Conservation (phyloP, 1,284 basidiomycete species). For the Porodaedalea pini region DNA sequence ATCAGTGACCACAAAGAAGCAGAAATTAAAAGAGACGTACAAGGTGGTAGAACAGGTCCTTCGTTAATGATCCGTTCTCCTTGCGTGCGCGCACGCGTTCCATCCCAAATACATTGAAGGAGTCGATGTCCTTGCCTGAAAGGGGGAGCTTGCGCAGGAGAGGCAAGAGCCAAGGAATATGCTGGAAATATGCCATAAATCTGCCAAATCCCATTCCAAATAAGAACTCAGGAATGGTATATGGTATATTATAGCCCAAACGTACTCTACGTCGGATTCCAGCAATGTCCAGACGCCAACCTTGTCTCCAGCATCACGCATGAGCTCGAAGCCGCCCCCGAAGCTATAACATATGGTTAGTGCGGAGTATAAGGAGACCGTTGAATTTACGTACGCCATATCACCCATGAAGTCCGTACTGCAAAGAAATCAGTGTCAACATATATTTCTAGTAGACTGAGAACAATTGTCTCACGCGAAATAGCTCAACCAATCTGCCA, state of each 20-base stretch:
- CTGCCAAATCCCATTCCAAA: not conserved
- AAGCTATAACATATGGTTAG: constrained; percentile 25
- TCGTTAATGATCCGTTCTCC: constrained; percentile 28
- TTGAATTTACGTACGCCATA: constrained; percentile 29
- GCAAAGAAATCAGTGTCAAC: constrained; percentile 28
- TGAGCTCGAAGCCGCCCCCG: constrained; percentile 29
- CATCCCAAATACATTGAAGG: not conserved
- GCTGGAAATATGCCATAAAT: constrained; percentile 5
- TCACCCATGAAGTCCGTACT: constrained; percentile 40
- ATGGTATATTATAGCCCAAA: not conserved
- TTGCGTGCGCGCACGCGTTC: not conserved
- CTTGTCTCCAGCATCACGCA: constrained; percentile 26
- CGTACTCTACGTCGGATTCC: constrained; percentile 6
- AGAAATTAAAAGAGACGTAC: constrained; percentile 25
- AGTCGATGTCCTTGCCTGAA: not conserved
- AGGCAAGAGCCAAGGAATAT: constrained; percentile 13
- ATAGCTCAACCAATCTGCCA: constrained; percentile 35
- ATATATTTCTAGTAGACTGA: constrained; percentile 26
- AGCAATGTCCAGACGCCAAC: constrained; percentile 6
- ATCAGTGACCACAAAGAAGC: not conserved
- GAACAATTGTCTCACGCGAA: constrained; percentile 30
- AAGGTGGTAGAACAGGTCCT: constrained; percentile 39
- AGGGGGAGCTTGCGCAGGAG: constrained; percentile 1
- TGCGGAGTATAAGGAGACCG: not conserved
- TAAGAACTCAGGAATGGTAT: not conserved